Evolutionary conservation across 768 basidiomycete genomes (phyloP).

Genomic region (Calocybe gangraenosa): DNA sequence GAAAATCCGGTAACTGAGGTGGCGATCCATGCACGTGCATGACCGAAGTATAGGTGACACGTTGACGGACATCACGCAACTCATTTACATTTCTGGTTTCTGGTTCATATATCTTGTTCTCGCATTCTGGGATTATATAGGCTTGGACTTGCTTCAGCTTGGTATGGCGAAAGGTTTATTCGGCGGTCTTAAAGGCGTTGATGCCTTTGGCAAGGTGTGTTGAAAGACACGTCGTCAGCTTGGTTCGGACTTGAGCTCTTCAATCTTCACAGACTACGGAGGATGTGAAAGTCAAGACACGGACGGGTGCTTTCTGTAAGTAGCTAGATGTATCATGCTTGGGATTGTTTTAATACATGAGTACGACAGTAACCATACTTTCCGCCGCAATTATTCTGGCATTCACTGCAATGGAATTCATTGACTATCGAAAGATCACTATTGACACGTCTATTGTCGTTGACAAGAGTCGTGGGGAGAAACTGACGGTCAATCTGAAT

Average conservation of each 20-base stretch:
- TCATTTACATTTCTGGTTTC: constrained; percentile 20
- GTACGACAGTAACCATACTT: constrained; percentile 75
- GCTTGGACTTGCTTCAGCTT: constrained; percentile 31
- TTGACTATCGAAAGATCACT: constrained; percentile 87
- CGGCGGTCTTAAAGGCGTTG: constrained; percentile 80
- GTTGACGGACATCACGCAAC: constrained; percentile 21
- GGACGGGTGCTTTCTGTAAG: constrained; percentile 87
- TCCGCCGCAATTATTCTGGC: constrained; percentile 90
- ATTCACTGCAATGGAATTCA: constrained; percentile 89
- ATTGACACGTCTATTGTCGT: constrained; percentile 92
- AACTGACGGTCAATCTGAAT: constrained; percentile 86
- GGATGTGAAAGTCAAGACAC: constrained; percentile 98
- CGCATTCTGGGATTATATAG: constrained; percentile 26
- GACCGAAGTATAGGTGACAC: constrained; percentile 28
- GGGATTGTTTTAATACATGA: constrained; percentile 4
- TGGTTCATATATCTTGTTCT: constrained; percentile 19
- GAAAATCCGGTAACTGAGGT: too few relatives aligned
- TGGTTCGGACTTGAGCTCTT: constrained; percentile 5
- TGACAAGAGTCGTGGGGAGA: constrained; percentile 93
- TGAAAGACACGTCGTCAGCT: constrained; percentile 10
- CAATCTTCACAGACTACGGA: constrained; percentile 78
- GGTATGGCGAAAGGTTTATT: constrained; percentile 77
- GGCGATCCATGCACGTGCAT: constrained; percentile 23
- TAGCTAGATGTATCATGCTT: constrained; percentile 10
- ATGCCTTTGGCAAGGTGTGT: constrained; percentile 97